These are phyloP conservation scores for Pugionium cornutum DNA, from an alignment of 345 rosid genomes.

Conservation along the genomic window DNA sequence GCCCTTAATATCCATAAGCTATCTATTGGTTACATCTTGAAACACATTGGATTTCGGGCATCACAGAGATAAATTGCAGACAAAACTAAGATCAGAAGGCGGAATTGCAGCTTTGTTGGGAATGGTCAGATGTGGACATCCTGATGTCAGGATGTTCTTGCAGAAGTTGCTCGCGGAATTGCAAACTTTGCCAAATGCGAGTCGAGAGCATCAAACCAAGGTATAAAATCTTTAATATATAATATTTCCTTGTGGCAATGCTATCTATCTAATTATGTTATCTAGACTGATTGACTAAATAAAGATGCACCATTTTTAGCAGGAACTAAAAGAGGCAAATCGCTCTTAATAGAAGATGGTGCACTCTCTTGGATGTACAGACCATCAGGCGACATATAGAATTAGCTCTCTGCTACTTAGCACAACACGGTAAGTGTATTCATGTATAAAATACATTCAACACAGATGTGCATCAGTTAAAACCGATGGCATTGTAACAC, in stretches of 20 bases:
- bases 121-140: slow-evolving; percentile 87
- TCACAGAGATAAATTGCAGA: slow-evolving; percentile 79
- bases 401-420: slow-evolving; percentile 95
- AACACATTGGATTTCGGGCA: background rate
- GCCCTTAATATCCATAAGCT: too few relatives aligned
- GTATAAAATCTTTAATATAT: slow-evolving; percentile 36
- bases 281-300: background rate
- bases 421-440: slow-evolving; percentile 75
- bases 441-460: background rate
- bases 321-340: slow-evolving; percentile 83
- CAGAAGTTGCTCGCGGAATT: slow-evolving; percentile 98
- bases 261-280: background rate
- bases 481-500: slow-evolving; percentile 15
- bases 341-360: slow-evolving; percentile 87
- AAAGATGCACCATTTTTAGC: slow-evolving; percentile 11
- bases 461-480: background rate
- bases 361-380: slow-evolving; percentile 92
- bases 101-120: slow-evolving; percentile 94
- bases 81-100: slow-evolving; percentile 83
- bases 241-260: background rate
- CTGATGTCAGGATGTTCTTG: slow-evolving; percentile 96
- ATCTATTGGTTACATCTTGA: background rate
- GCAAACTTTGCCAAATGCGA: slow-evolving; percentile 99
- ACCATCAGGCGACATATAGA: slow-evolving; percentile 86
- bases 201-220: slow-evolving; percentile 91